These are phyloP conservation scores for Solanum sparsipilum DNA, from an alignment of 257 asterid genomes.

Conservation along the genomic window DNA sequence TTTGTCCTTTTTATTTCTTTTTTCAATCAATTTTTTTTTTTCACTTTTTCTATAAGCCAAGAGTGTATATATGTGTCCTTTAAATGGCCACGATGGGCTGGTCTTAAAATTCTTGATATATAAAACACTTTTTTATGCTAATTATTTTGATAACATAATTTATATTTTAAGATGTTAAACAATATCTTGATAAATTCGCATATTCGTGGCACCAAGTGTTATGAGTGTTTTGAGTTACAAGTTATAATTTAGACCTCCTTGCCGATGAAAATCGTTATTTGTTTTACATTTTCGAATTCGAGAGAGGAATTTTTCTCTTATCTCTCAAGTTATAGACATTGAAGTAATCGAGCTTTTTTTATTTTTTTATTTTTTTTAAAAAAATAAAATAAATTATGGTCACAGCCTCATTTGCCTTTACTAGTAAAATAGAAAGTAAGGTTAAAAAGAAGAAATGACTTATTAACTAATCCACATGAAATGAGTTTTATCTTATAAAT, in stretches of 20 bases:
- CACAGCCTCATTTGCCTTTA: background rate
- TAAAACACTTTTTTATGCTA: background rate
- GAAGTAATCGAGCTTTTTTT: too few relatives aligned
- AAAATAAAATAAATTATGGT: background rate
- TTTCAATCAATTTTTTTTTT: too few relatives aligned
- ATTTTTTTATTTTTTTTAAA: too few relatives aligned
- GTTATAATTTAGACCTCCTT: background rate
- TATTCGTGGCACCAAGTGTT: background rate
- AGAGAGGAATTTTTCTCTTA: background rate
- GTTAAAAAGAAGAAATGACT: too few relatives aligned
- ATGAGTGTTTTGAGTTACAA: background rate
- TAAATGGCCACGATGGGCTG: background rate
- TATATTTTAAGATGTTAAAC: background rate
- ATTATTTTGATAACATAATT: background rate
- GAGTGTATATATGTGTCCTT: background rate
- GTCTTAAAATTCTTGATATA: background rate
- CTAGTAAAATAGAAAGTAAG: background rate
- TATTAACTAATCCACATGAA: too few relatives aligned
- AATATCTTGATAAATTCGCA: background rate
- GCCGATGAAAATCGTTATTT: background rate
- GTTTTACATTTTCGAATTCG: background rate
- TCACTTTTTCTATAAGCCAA: background rate
- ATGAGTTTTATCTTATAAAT: too few relatives aligned
- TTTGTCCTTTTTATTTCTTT: background rate
- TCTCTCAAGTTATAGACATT: too few relatives aligned